Base-by-base conservation (phyloP, 1,139 yeast species). In the Suhomyces bolitotheri region DNA sequence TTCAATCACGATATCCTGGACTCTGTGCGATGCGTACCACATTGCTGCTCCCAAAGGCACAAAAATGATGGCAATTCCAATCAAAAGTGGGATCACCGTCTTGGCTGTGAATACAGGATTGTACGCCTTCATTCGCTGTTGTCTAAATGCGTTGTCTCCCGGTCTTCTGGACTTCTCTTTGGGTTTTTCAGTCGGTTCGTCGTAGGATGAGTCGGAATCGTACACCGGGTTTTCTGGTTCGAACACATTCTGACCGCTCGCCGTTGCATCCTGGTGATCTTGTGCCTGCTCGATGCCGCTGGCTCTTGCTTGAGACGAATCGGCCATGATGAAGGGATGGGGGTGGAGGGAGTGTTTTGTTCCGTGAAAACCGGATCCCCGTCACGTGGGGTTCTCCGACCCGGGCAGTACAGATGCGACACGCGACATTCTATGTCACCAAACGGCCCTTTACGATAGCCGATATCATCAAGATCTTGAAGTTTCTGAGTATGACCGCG, bases 31-130 rank as follows among this genome's bases (percentile, higher is more conserved):
- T 4, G 96, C 94, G 44, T 82, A 81, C 60, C 92, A 72, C 79
- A 92, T 80, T 41, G 85, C 90, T 1, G 90, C 97, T 21, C 98
- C 98, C 29, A 92, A 71, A 7, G 97, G 95, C 11, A 90, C 86
- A 54, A 90, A 86, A 9, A 92, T 67, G n/a, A 86, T 70, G 4
- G 96, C 94, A 33, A 92, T 73, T 8, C 72, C 60, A 31, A 90
- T 58, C 51, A 90, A 79, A 36, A 90, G 56, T 2, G 97, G 97
- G 40, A 92, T 76, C 26, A 90, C 95, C 4, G 94, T 84, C 54
- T 77, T 82, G 14, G 97, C 97, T 0, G 97, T 90, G 49, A 90
- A 73, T 35, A 92, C 92, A 2, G 97, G 97, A 54, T 68, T 71
- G 42, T 73, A 60, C 1, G 84, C 79, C 34, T 65, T 70, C 33